Evolutionary conservation across 495 filamentous ascomycete species (phyloP).

Genomic region (Hypoxylon crocopeplum): DNA sequence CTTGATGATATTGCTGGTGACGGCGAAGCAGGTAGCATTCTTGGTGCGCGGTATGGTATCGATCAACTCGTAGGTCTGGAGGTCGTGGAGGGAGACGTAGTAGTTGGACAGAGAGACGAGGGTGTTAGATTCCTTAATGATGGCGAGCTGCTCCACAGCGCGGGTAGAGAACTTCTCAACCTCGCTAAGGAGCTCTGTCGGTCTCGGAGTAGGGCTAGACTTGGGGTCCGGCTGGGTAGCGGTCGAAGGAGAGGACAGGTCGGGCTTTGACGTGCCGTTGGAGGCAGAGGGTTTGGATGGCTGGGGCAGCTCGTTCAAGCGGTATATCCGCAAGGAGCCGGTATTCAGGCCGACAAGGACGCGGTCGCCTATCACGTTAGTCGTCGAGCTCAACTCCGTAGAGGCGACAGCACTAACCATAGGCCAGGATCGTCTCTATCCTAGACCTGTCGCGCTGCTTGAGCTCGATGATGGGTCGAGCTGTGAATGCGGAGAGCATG

Average conservation of each 20-base stretch:
- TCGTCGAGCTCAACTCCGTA: neutral
- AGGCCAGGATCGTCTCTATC: conserved; percentile 92
- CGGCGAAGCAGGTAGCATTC: conserved; percentile 87
- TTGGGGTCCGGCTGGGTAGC: conserved; percentile 7
- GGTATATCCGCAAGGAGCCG: conserved; percentile 88
- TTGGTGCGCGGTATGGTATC: conserved; percentile 77
- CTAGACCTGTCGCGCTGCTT: conserved; percentile 91
- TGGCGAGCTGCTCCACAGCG: conserved; percentile 88
- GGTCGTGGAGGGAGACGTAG: conserved; percentile 85
- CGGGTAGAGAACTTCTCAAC: conserved; percentile 90
- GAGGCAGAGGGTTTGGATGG: conserved; percentile 13
- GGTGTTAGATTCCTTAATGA: conserved; percentile 91
- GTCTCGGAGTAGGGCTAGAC: conserved; percentile 51
- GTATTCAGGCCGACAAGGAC: conserved; percentile 90
- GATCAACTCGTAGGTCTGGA: conserved; percentile 79
- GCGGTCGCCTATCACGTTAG: conserved; percentile 69
- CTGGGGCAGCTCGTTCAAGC: conserved; percentile 70
- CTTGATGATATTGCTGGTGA: conserved; percentile 92
- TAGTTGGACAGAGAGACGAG: conserved; percentile 90
- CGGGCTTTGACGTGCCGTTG: conserved; percentile 25
- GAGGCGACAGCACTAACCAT: conserved; percentile 60
- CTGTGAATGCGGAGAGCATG: conserved; percentile 98
- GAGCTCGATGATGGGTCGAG: conserved; percentile 95
- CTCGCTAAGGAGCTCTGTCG: conserved; percentile 87
- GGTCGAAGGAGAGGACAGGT: conserved; percentile 18